A percentile compares a stretch with the other conserved stretches of the same genome.
These are phyloP conservation scores for Phyllosticta citrichinensis DNA, from an alignment of 2,329 filamentous ascomycete species.

Conservation along the genomic window DNA sequence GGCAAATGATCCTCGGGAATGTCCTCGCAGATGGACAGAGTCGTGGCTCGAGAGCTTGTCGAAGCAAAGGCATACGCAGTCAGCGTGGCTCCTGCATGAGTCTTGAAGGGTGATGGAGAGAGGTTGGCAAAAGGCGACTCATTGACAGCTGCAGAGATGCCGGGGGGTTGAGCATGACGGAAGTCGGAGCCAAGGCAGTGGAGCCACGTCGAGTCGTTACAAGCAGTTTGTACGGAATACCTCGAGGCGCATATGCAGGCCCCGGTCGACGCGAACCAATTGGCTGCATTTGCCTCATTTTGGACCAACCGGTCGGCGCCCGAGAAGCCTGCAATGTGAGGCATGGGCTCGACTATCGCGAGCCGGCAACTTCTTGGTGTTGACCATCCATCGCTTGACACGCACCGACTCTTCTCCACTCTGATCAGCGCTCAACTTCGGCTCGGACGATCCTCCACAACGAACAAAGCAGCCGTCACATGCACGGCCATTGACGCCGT, in stretches of 20 bases:
- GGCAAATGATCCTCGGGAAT: background rate
- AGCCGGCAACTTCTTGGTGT: background rate
- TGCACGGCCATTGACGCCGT: background rate
- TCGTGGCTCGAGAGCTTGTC: background rate
- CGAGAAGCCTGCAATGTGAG: background rate
- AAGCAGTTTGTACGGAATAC: background rate
- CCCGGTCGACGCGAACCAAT: background rate
- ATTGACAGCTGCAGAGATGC: too few species aligned
- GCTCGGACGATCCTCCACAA: too few species aligned
- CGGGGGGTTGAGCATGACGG: background rate
- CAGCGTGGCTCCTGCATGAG: background rate
- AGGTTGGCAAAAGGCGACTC: too few species aligned
- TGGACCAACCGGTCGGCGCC: background rate
- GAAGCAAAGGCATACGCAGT: background rate
- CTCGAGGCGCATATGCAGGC: background rate
- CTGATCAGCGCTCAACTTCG: too few species aligned
- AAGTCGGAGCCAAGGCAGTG: background rate
- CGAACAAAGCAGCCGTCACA: background rate
- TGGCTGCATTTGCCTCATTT: background rate
- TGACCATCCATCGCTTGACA: background rate
- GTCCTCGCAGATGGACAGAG: background rate
- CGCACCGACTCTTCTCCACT: background rate
- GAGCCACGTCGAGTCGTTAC: background rate
- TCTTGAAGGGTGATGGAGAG: too few species aligned
- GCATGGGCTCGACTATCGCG: too few species aligned